Percentiles rank a stretch among this genome's conserved stretches.
phyloP scores from a whole-genome alignment of 148 eudicot genomes.

The Persicaria maculosa region DNA sequence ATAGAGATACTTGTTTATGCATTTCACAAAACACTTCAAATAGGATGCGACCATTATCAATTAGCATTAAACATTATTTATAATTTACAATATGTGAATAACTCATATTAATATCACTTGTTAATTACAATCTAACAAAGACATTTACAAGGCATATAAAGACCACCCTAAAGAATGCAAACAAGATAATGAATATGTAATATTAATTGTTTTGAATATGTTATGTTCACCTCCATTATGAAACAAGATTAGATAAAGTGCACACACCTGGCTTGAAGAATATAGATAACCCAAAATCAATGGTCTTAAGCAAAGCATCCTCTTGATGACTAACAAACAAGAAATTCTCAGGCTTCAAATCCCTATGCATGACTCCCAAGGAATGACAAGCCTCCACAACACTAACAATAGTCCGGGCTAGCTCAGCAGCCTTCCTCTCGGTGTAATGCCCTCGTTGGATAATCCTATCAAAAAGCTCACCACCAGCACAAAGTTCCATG shows the following conservation, averaged over 20 bases:
- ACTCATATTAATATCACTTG: neutral
- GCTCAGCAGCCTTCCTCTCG: constrained; percentile 19
- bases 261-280: constrained; percentile 21
- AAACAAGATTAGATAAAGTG: neutral
- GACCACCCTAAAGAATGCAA: neutral
- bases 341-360: constrained; percentile 22
- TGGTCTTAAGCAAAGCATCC: constrained; percentile 18
- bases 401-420: constrained; percentile 12
- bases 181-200: neutral
- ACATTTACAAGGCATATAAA: neutral
- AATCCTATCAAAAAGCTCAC: constrained; percentile 19
- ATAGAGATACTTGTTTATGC: neutral
- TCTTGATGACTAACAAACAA: constrained; percentile 16
- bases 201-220: neutral
- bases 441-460: constrained; percentile 16
- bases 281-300: constrained; percentile 18
- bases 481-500: constrained; percentile 21
- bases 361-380: constrained; percentile 19
- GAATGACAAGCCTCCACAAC: constrained; percentile 21
- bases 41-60: neutral
- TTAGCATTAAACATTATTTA: neutral
- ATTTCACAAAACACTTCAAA: neutral
- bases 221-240: neutral
- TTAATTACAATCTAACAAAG: neutral
- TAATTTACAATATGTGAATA: neutral